Conservation (phyloP, 75 land plant genomes). For the Isoetes taiwanensis region DNA sequence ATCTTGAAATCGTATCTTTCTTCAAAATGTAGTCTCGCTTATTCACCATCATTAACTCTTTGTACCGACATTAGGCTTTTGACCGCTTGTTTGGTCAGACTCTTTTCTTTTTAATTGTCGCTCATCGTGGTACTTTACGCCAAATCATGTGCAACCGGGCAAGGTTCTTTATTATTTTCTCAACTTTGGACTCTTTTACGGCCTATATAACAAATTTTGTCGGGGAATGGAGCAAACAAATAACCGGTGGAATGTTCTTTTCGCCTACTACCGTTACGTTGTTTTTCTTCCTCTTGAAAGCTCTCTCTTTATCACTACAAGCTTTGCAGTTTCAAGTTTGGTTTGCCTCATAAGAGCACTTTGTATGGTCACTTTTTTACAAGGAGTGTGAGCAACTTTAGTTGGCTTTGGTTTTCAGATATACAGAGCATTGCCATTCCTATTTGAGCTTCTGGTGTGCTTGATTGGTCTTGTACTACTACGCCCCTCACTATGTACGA, state of each 20-base stretch:
- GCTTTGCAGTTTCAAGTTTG: conserved; percentile 83
- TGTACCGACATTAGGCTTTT: no score
- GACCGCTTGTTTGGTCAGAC: conserved; percentile 35
- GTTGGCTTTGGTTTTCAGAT: conserved; percentile 74
- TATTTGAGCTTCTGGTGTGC: conserved; percentile 91
- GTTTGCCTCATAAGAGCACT: conserved; percentile 83
- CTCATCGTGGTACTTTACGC: conserved; percentile 90
- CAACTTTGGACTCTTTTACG: conserved; percentile 63
- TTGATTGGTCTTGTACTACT: conserved; percentile 98
- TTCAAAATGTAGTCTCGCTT: no score
- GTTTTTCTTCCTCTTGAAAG: conserved; percentile 72
- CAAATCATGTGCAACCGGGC: conserved; percentile 68
- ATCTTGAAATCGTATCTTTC: no score
- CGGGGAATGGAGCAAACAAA: conserved; percentile 68
- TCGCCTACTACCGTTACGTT: conserved; percentile 56
- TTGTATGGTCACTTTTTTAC: conserved; percentile 85
- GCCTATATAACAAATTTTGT: conserved; percentile 63
- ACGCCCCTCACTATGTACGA: conserved; percentile 98
- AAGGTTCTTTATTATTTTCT: conserved; percentile 65
- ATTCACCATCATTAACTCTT: no score
- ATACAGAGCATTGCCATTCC: conserved; percentile 85
- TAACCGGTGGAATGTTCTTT: no score
- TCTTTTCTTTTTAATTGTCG: conserved; percentile 79
- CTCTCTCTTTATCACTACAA: conserved; percentile 72
- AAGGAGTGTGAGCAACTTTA: conserved; percentile 48